phyloP scores from a whole-genome alignment of 371 early-diverging fungal genomes.

The Syncephalastrum sp. region DNA sequence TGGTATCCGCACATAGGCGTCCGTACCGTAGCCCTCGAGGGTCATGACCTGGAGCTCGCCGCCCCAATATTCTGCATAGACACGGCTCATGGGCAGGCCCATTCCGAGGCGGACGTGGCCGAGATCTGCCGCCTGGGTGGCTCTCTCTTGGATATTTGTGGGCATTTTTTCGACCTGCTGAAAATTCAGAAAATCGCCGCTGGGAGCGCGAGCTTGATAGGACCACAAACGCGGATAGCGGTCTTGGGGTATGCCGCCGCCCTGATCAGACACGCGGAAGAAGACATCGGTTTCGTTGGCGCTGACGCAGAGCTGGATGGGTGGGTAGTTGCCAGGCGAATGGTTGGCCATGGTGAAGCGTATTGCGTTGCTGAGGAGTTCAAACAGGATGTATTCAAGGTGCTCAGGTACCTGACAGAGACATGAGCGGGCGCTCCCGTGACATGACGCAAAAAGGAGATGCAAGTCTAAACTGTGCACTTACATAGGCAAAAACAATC shows the following conservation, averaged over 20 bases:
- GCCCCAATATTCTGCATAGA: constrained; percentile 88
- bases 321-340: constrained; percentile 39
- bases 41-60: constrained; percentile 70
- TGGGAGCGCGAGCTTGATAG: constrained; percentile 51
- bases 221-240: constrained; percentile 78
- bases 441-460: constrained; percentile 17
- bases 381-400: constrained; percentile 92
- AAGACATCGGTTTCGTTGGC: constrained; percentile 72
- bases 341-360: constrained; percentile 49
- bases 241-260: constrained; percentile 79
- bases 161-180: constrained; percentile 38
- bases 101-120: constrained; percentile 67
- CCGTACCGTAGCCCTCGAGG: constrained; percentile 86
- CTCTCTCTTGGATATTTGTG: constrained; percentile 28
- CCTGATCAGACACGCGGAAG: constrained; percentile 90
- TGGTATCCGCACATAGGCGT: constrained; percentile 80
- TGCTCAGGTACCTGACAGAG: constrained; percentile 72
- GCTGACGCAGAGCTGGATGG: constrained; percentile 85
- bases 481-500: constrained; percentile 50
- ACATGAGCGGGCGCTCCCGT: background rate
- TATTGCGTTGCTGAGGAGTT: constrained; percentile 89
- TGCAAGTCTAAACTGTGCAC: constrained; percentile 60
- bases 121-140: constrained; percentile 27
- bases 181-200: constrained; percentile 35
- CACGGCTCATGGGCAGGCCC: constrained; percentile 82